Conservation (phyloP, 441 rosid genomes). For the Gossypium aridum region DNA sequence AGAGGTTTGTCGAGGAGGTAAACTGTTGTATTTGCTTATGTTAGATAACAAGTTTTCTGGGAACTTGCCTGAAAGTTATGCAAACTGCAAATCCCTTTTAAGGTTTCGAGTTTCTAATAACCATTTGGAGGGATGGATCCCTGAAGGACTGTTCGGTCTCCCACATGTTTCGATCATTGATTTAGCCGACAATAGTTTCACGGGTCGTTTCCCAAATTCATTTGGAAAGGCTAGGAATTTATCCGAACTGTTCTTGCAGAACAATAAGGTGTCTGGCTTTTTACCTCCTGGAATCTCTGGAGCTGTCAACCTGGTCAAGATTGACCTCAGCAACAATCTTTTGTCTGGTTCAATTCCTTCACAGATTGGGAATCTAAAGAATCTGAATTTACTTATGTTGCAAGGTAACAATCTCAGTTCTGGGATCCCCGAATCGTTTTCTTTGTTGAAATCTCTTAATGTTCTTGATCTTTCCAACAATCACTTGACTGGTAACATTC, state of each 20-base stretch:
- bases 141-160: slow-evolving; percentile 56
- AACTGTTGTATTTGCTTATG: slow-evolving; percentile 68
- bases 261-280: slow-evolving; percentile 62
- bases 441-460: slow-evolving; percentile 64
- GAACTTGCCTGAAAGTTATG: slow-evolving; percentile 52
- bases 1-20: slow-evolving; percentile 69
- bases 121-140: slow-evolving; percentile 55
- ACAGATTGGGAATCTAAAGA: slow-evolving; percentile 63
- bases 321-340: slow-evolving; percentile 75
- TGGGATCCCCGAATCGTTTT: slow-evolving; percentile 61
- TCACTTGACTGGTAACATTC: slow-evolving; percentile 65
- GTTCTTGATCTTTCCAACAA: slow-evolving; percentile 89
- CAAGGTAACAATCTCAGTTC: slow-evolving; percentile 67
- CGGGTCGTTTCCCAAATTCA: slow-evolving; percentile 53
- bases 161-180: slow-evolving; percentile 94
- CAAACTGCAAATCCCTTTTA: slow-evolving; percentile 54
- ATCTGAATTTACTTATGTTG: slow-evolving; percentile 66
- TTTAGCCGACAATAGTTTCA: slow-evolving; percentile 56
- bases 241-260: slow-evolving; percentile 79
- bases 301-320: slow-evolving; percentile 72
- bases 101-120: slow-evolving; percentile 80
- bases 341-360: slow-evolving; percentile 79
- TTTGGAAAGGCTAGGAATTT: slow-evolving; percentile 62
- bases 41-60: slow-evolving; percentile 71
- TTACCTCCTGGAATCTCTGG: slow-evolving; percentile 65